These are phyloP conservation scores for Penicillium bovifimosum DNA, from an alignment of 495 filamentous ascomycete genomes.

Conservation along the genomic window DNA sequence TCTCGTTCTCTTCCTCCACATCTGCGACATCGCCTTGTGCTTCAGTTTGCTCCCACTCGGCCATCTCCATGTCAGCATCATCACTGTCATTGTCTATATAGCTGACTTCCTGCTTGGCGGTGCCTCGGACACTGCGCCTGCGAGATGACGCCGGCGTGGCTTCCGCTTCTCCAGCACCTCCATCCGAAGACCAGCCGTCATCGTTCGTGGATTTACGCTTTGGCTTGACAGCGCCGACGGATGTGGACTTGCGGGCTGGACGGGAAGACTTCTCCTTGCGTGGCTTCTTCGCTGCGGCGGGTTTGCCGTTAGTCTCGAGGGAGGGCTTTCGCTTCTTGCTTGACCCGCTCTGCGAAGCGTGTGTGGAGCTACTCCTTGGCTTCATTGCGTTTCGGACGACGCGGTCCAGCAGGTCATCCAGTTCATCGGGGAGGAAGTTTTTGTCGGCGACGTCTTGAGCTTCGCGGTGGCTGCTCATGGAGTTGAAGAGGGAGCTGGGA, in stretches of 20 bases:
- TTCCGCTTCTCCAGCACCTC: constrained; percentile 18
- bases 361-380: constrained; percentile 26
- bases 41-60: constrained; percentile 25
- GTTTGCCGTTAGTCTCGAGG: constrained; percentile 26
- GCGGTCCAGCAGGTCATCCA: constrained; percentile 71
- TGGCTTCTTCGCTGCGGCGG: constrained; percentile 39
- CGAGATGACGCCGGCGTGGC: constrained; percentile 24
- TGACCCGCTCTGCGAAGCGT: constrained; percentile 16
- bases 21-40: constrained; percentile 45
- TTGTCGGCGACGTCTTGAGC: constrained; percentile 80
- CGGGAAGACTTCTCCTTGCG: constrained; percentile 33
- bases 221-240: constrained; percentile 31
- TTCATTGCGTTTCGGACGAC: constrained; percentile 48
- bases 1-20: constrained; percentile 38
- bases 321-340: constrained; percentile 46
- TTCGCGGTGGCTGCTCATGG: constrained; percentile 66
- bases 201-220: constrained; percentile 35
- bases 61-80: constrained; percentile 50
- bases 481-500: constrained; percentile 69
- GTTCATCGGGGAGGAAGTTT: constrained; percentile 73
- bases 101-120: constrained; percentile 30
- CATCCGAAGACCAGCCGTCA: constrained; percentile 43
- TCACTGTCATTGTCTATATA: constrained; percentile 55
- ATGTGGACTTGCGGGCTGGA: constrained; percentile 37
- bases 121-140: constrained; percentile 39